A percentile compares a stretch with the other conserved stretches of the same genome.
Conservation (phyloP, 1,284 basidiomycete genomes). For the Hymenochaete sp. region DNA sequence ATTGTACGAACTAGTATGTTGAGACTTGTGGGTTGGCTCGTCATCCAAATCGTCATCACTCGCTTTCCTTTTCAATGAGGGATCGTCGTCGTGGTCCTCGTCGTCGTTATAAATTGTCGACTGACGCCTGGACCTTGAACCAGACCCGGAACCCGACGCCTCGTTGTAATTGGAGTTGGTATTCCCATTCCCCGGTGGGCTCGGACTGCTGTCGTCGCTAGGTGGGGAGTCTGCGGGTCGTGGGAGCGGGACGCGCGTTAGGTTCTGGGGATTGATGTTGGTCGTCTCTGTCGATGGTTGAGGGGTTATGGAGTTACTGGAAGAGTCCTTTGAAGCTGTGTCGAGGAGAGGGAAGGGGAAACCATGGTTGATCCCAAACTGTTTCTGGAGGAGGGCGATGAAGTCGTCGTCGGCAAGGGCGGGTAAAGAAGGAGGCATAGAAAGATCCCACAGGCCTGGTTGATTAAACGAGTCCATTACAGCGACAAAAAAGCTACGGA, state of each 20-base stretch:
- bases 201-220: constrained; percentile 50
- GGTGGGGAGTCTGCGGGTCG: constrained; percentile 39
- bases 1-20: constrained; percentile 47
- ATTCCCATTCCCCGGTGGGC: constrained; percentile 46
- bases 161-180: too few species aligned
- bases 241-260: constrained; percentile 31
- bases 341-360: constrained; percentile 20
- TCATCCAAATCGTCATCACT: constrained; percentile 46
- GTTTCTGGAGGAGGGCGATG: constrained; percentile 66
- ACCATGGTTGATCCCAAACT: constrained; percentile 36
- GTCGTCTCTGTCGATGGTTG: constrained; percentile 26
- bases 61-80: constrained; percentile 64
- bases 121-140: constrained; percentile 20
- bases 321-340: constrained; percentile 21
- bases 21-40: constrained; percentile 54
- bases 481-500: background rate
- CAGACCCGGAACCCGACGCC: too few species aligned
- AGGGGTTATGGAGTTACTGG: too few species aligned
- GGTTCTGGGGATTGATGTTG: constrained; percentile 51
- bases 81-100: constrained; percentile 33
- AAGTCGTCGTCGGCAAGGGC: constrained; percentile 68
- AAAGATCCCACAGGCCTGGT: constrained; percentile 58
- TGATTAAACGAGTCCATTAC: constrained; percentile 30
- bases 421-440: constrained; percentile 50
- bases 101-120: constrained; percentile 26